Conservation (phyloP, 805 yeast genomes). For the Brettanomyces sp. region DNA sequence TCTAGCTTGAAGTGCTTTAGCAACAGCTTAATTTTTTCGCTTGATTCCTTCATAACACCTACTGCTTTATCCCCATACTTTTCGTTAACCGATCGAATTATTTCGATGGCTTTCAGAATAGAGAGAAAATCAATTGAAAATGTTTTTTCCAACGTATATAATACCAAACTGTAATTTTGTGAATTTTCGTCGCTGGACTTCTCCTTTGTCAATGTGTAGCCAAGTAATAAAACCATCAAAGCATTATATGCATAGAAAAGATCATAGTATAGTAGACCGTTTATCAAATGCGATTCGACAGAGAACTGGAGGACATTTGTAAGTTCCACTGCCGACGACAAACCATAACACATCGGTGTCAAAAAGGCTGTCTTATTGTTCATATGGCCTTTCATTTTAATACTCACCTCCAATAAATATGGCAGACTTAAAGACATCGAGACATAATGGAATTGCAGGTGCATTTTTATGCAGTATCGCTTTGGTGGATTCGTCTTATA, state of each 20-base stretch:
- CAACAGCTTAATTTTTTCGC: slow-evolving; percentile 24
- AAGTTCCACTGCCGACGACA: slow-evolving; percentile 23
- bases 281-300: slow-evolving; percentile 7
- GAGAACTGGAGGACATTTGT: slow-evolving; percentile 19
- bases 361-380: slow-evolving; percentile 22
- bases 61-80: slow-evolving; percentile 12
- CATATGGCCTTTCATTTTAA: slow-evolving; percentile 15
- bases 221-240: slow-evolving; percentile 25
- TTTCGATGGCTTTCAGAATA: slow-evolving; percentile 9
- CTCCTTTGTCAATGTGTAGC: slow-evolving; percentile 18
- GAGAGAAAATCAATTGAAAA: slow-evolving; percentile 5
- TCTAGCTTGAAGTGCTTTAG: slow-evolving; percentile 10
- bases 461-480: slow-evolving; percentile 24
- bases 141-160: slow-evolving; percentile 3
- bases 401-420: slow-evolving; percentile 22
- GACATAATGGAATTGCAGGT: slow-evolving; percentile 23
- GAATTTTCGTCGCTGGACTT: slow-evolving; percentile 3
- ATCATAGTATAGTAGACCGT: slow-evolving; percentile 28
- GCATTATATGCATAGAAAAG: slow-evolving; percentile 29
- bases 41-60: slow-evolving; percentile 24
- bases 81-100: slow-evolving; percentile 9
- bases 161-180: slow-evolving; percentile 4
- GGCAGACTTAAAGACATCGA: slow-evolving; percentile 26
- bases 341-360: slow-evolving; percentile 22
- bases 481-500: slow-evolving; percentile 10